Evolutionary conservation across 208 protist genomes (phyloP).

Genomic region (Acanthamoeba healyi): DNA sequence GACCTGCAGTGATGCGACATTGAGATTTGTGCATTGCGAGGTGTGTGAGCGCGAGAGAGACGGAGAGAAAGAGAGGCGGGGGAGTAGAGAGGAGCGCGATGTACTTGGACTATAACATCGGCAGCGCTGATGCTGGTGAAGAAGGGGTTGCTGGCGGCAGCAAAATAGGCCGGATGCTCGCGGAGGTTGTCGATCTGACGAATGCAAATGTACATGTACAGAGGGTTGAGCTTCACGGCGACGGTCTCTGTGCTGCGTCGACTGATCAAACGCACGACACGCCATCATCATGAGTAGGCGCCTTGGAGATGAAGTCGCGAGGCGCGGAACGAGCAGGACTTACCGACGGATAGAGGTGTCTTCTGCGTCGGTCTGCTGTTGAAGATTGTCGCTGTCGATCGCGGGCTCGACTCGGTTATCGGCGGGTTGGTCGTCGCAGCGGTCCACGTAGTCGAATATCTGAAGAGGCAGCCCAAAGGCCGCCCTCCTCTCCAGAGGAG

Average conservation of each 20-base stretch:
- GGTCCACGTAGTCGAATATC: slow-evolving; percentile 41
- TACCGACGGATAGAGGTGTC: neutral
- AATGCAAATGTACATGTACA: slow-evolving; percentile 65
- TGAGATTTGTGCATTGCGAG: too few relatives aligned
- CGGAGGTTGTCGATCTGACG: slow-evolving; percentile 19
- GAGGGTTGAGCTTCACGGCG: slow-evolving; percentile 29
- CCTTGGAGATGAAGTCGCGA: neutral
- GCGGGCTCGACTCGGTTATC: too few relatives aligned
- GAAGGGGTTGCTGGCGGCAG: slow-evolving; percentile 56
- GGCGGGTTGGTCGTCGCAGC: neutral
- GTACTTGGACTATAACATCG: slow-evolving; percentile 12
- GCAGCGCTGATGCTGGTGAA: slow-evolving; percentile 43
- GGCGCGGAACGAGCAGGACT: too few relatives aligned
- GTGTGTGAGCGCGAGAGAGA: neutral
- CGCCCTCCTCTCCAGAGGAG: neutral
- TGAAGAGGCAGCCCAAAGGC: slow-evolving; percentile 46
- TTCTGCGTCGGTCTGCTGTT: neutral
- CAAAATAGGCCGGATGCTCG: slow-evolving; percentile 46
- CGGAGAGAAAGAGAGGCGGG: too few relatives aligned
- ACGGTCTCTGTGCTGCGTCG: neutral
- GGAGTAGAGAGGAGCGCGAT: neutral
- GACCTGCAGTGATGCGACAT: neutral
- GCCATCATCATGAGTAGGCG: neutral
- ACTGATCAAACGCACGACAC: neutral
- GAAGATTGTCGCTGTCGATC: neutral